Conservation (phyloP, 495 filamentous ascomycete genomes). For the Daldinia childiae region DNA sequence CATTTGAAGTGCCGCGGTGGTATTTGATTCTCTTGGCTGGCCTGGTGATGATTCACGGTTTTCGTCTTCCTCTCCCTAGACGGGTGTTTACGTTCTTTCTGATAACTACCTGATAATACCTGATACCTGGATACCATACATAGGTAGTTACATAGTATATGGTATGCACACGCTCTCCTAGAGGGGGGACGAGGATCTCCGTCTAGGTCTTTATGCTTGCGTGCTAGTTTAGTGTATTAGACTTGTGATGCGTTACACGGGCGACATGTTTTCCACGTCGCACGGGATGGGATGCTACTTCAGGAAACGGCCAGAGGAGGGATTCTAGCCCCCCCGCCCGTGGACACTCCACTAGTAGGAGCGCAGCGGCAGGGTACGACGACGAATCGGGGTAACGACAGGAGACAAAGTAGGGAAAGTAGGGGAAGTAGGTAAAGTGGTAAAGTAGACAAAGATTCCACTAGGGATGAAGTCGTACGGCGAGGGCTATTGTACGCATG, state of each 20-base stretch:
- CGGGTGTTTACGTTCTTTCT: conserved; percentile 2
- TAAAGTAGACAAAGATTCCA: neutral
- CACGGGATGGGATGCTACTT: conserved; percentile 42
- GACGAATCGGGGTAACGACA: conserved; percentile 33
- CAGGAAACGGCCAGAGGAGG: conserved; percentile 31
- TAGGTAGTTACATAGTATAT: conserved; percentile 3
- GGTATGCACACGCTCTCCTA: conserved; percentile 3
- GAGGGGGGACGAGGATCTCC: conserved; percentile 7
- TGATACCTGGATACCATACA: neutral
- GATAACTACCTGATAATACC: too few species aligned
- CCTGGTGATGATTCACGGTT: conserved; percentile 11
- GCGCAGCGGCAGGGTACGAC: conserved; percentile 27
- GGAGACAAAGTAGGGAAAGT: conserved; percentile 2
- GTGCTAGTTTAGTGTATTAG: conserved; percentile 35
- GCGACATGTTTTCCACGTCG: conserved; percentile 36
- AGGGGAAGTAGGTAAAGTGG: conserved; percentile 1
- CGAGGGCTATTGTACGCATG: conserved; percentile 19
- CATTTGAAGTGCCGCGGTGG: conserved; percentile 39
- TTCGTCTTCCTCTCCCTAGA: neutral
- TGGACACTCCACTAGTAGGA: conserved; percentile 28
- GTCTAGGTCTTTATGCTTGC: conserved; percentile 32
- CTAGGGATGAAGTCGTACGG: conserved; percentile 22
- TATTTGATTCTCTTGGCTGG: conserved; percentile 43
- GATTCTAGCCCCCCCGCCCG: conserved; percentile 25
- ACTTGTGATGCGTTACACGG: conserved; percentile 41